A percentile compares a stretch with the other conserved stretches of the same genome.
Evolutionary conservation across 2,329 filamentous ascomycete genomes (phyloP).

Genomic region (Alternaria sp.): DNA sequence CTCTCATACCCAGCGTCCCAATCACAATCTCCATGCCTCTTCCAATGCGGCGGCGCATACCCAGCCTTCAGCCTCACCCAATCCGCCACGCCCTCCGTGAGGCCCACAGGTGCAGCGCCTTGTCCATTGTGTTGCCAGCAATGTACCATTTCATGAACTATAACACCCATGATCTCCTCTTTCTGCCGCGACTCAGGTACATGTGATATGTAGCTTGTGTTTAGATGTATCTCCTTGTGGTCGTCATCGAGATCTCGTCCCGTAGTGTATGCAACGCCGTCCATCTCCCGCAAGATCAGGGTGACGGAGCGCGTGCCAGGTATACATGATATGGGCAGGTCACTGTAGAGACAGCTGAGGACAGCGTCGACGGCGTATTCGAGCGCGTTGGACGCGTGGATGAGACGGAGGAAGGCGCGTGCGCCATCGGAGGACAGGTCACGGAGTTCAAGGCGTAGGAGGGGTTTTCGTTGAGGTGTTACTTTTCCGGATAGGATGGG

Average conservation of each 20-base stretch:
- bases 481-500: slow-evolving; percentile 19
- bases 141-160: slow-evolving; percentile 94
- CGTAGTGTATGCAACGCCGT: slow-evolving; percentile 88
- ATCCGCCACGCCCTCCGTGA: slow-evolving; percentile 92
- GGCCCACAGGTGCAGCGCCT: slow-evolving; percentile 67
- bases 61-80: slow-evolving; percentile 82
- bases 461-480: slow-evolving; percentile 49
- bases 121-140: slow-evolving; percentile 84
- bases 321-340: slow-evolving; percentile 44
- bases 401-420: slow-evolving; percentile 70
- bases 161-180: slow-evolving; percentile 79
- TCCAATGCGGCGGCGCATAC: slow-evolving; percentile 86
- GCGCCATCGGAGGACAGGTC: slow-evolving; percentile 66
- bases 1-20: slow-evolving; percentile 93
- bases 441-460: slow-evolving; percentile 58
- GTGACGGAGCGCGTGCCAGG: slow-evolving; percentile 85
- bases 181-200: slow-evolving; percentile 47
- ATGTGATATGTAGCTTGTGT: slow-evolving; percentile 72
- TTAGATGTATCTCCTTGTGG: slow-evolving; percentile 94
- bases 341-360: slow-evolving; percentile 73
- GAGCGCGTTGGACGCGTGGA: slow-evolving; percentile 70
- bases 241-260: slow-evolving; percentile 79
- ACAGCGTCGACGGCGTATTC: slow-evolving; percentile 71
- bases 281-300: slow-evolving; percentile 78
- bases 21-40: slow-evolving; percentile 61